Evolutionary conservation across 225 moss, liverwort and hornwort species (phyloP), one percentile per base, ranked within the genome.

Genomic region (Pseudisothecium myosuroides): DNA sequence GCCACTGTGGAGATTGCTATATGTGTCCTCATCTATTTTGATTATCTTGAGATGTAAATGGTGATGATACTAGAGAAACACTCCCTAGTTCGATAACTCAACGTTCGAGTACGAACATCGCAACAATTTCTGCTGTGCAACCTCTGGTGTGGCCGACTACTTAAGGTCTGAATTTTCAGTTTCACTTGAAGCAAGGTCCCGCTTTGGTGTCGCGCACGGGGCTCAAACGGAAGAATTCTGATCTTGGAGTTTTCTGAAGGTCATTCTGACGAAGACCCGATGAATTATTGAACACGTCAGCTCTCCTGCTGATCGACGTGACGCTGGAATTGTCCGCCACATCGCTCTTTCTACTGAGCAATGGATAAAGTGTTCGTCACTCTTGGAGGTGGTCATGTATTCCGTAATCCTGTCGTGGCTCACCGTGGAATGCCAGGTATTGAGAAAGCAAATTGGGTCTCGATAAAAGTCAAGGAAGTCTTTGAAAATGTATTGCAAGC

Each of bases 261-360:
- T 22, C 0, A 4, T 69, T 14, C 4, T 24, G 2, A 2, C 39
- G 4, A 14, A 39, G 24, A 24, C 2, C 4, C 1, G 2, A 4
- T 13, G 22, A 22, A 39, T 12, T 49, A 49, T 49, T 49, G 49
- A 3, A 49, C 10, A 49, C 49, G 49, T 49, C 9, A 10, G 49
- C 10, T 49, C 9, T 9, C 49, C 49, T 49, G 49, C 10, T 50
- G 69, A 26, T 69, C 3, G 41, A 43, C 72, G 5, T 72, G 43
- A 73, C 10, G 10, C 28, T 9, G 27, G 4, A 9, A 45, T 73
- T 6, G 18, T 74, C 74, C 11, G 19, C 19, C 7, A 49, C 19
- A 32, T 20, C 31, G 31, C 49, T 75, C 73, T 45, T 29, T 18
- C 49, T 12, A 49, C 31, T 74, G 0, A 32, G 47, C 7, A 74